phyloP scores from a whole-genome alignment of 371 early-diverging fungal species.

The Actinomortierella wolfii region DNA sequence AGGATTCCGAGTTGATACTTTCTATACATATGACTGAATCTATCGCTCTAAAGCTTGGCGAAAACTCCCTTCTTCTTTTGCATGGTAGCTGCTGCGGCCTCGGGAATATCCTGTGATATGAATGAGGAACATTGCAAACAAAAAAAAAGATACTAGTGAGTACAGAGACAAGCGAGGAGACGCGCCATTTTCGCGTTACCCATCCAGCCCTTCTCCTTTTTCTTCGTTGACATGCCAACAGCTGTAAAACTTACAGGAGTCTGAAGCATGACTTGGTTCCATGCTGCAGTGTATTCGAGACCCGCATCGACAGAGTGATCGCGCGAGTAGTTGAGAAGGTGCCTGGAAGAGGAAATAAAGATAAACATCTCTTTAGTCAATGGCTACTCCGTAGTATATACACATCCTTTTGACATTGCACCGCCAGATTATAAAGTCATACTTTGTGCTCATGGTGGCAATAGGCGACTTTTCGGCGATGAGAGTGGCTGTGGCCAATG shows the following conservation, averaged over 20 bases:
- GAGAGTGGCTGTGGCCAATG: slow-evolving; percentile 68
- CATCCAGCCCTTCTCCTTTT: no score
- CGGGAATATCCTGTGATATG: slow-evolving; percentile 35
- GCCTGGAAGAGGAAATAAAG: slow-evolving; percentile 47
- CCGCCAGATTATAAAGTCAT: slow-evolving; percentile 19
- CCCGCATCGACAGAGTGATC: slow-evolving; percentile 92
- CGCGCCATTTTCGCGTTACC: no score
- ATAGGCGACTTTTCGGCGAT: slow-evolving; percentile 94
- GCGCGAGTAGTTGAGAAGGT: slow-evolving; percentile 85
- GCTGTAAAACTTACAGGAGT: slow-evolving; percentile 57
- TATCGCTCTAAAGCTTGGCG: slow-evolving; percentile 48
- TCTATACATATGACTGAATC: no score
- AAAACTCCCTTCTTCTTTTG: slow-evolving; percentile 41
- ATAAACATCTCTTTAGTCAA: background rate
- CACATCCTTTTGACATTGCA: no score
- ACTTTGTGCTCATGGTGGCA: slow-evolving; percentile 88
- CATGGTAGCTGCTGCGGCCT: slow-evolving; percentile 32
- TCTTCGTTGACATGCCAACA: background rate
- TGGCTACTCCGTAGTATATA: background rate
- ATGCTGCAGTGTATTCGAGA: slow-evolving; percentile 83
- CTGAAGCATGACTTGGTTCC: slow-evolving; percentile 86
- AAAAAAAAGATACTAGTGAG: background rate
- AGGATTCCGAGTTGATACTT: no score
- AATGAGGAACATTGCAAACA: no score
- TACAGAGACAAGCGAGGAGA: no score